These are phyloP conservation scores for Dryas integrifolia DNA, from an alignment of 331 rosid genomes.

Conservation along the genomic window DNA sequence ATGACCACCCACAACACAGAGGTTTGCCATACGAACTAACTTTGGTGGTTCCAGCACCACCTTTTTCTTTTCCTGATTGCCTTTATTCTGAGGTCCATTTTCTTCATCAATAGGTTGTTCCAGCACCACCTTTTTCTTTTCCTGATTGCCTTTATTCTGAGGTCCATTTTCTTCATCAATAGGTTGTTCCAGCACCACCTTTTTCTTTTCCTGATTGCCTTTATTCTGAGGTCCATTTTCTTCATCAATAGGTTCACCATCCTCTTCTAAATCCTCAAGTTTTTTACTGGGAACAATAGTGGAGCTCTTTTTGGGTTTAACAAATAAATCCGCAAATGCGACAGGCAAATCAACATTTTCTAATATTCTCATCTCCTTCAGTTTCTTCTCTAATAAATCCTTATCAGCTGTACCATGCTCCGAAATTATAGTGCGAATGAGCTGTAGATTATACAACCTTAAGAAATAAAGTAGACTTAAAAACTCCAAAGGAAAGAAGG, in stretches of 20 bases:
- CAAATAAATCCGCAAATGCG: constrained; percentile 51
- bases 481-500: not conserved
- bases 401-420: constrained; percentile 66
- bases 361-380: constrained; percentile 87
- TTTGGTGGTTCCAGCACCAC: constrained; percentile 70
- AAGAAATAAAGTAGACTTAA: constrained; percentile 10
- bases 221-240: constrained; percentile 32
- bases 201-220: constrained; percentile 36
- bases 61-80: constrained; percentile 38
- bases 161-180: constrained; percentile 27
- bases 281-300: constrained; percentile 30
- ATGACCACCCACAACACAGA: constrained; percentile 93
- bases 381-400: constrained; percentile 58
- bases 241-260: constrained; percentile 19
- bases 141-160: constrained; percentile 35
- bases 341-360: constrained; percentile 88
- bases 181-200: constrained; percentile 63
- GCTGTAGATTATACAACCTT: constrained; percentile 52
- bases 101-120: constrained; percentile 52
- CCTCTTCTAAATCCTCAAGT: constrained; percentile 40
- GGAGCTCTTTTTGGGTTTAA: constrained; percentile 44
- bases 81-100: constrained; percentile 36
- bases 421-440: constrained; percentile 57
- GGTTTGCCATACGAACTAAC: constrained; percentile 95
- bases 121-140: constrained; percentile 46